Evolutionary conservation across 306 rosid genomes (phyloP).

Genomic region (Vicia faba): DNA sequence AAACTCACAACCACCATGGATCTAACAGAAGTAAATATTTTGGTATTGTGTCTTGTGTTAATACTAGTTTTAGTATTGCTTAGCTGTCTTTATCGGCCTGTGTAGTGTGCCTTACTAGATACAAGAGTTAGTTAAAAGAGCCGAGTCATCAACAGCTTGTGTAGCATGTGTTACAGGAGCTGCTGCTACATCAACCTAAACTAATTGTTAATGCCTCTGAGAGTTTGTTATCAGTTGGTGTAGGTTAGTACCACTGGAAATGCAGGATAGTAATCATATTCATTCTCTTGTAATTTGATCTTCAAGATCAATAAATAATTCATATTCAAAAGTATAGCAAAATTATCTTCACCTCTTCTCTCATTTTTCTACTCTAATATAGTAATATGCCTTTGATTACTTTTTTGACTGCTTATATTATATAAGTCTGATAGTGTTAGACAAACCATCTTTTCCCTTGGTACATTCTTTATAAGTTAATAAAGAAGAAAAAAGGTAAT

Average conservation of each 20-base stretch:
- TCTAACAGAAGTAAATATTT: no score
- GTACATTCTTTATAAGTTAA: slow-evolving; percentile 11
- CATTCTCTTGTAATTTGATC: background rate
- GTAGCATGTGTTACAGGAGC: no score
- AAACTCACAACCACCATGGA: no score
- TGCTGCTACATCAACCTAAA: background rate
- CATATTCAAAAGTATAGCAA: background rate
- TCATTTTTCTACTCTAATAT: background rate
- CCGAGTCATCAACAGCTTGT: no score
- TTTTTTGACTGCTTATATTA: background rate
- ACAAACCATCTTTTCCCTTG: slow-evolving; percentile 20
- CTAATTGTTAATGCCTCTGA: background rate
- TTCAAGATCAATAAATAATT: background rate
- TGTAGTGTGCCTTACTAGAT: no score
- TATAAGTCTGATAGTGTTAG: slow-evolving; percentile 3
- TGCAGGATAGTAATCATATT: background rate
- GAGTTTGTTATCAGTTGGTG: background rate
- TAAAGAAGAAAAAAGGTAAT: slow-evolving; percentile 5
- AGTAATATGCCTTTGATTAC: background rate
- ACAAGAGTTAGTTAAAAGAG: no score
- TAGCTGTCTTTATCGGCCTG: no score
- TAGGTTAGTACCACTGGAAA: background rate
- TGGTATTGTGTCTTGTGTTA: no score
- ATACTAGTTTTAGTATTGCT: no score
- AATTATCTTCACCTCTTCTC: background rate